Conservation (phyloP, 1,284 basidiomycete species). For the Trametes sp. region DNA sequence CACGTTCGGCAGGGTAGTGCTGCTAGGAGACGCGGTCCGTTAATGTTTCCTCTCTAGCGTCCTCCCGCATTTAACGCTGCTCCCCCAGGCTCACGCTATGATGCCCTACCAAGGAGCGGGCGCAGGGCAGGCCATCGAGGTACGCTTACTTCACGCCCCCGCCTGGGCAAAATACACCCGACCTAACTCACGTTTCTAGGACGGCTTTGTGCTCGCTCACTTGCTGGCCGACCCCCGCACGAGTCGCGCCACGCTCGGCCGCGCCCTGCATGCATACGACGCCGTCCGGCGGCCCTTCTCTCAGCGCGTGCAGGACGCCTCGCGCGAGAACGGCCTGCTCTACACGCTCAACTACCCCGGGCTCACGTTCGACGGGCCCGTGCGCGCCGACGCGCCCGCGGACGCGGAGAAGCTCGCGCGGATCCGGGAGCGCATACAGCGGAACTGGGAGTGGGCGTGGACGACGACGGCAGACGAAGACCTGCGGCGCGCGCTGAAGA, state of each 20-base stretch:
- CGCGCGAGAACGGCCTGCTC: conserved; percentile 43
- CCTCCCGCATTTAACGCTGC: background rate
- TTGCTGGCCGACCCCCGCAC: conserved; percentile 53
- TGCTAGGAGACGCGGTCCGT: conserved; percentile 59
- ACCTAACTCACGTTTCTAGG: conserved; percentile 36
- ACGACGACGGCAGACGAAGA: conserved; percentile 44
- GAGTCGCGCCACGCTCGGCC: conserved; percentile 43
- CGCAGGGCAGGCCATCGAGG: conserved; percentile 64
- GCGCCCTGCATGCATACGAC: conserved; percentile 51
- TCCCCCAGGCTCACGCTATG: conserved; percentile 58
- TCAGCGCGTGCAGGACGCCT: conserved; percentile 40
- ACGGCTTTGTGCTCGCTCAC: conserved; percentile 49
- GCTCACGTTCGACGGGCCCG: conserved; percentile 31
- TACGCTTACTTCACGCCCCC: conserved; percentile 31
- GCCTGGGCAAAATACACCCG: background rate
- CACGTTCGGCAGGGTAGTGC: conserved; percentile 49
- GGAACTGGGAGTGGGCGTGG: conserved; percentile 53
- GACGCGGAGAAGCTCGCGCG: conserved; percentile 35
- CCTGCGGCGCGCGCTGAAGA: conserved; percentile 38
- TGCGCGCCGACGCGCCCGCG: conserved; percentile 3
- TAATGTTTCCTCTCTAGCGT: background rate
- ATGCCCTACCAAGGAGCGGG: conserved; percentile 62
- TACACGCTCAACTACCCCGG: conserved; percentile 44
- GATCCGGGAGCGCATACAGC: conserved; percentile 35
- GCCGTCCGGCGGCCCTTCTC: conserved; percentile 51